A percentile compares a stretch with the other conserved stretches of the same genome.
Conservation (phyloP, 2,329 filamentous ascomycete genomes). For the Pseudonectria buxi region DNA sequence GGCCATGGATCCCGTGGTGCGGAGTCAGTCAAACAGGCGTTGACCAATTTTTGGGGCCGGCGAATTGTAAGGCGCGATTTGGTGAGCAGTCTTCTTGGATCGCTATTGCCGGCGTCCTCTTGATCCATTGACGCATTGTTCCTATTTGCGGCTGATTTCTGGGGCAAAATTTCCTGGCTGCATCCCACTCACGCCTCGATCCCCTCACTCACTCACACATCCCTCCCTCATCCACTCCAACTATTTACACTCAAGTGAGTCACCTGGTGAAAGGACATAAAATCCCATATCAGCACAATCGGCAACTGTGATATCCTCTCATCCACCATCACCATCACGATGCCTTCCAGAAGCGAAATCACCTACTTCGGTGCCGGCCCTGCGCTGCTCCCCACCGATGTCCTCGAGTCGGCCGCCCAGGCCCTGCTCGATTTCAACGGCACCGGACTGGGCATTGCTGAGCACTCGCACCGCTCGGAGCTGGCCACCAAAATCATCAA, state of each 20-base stretch:
- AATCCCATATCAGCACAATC: constrained; percentile 1
- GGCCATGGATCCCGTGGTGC: constrained; percentile 6
- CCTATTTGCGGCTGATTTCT: not conserved
- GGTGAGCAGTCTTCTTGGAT: no score
- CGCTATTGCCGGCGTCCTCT: no score
- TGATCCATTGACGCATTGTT: not conserved
- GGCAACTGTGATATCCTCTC: no score
- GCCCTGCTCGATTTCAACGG: constrained; percentile 76
- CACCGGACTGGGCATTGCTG: constrained; percentile 77
- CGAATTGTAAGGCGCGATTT: constrained; percentile 8
- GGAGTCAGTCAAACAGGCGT: constrained; percentile 12
- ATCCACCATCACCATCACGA: constrained; percentile 27
- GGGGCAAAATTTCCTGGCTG: no score
- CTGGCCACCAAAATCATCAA: constrained; percentile 74
- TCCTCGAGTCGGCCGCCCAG: constrained; percentile 69
- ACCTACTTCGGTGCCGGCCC: constrained; percentile 89
- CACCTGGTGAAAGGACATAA: not conserved
- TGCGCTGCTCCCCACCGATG: constrained; percentile 73
- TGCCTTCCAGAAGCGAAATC: constrained; percentile 69
- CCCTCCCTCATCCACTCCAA: no score
- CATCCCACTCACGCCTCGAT: no score
- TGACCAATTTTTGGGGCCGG: constrained; percentile 1
- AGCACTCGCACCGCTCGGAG: constrained; percentile 82
- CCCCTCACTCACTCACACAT: not conserved
- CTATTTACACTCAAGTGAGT: not conserved